phyloP scores from a whole-genome alignment of 2,329 filamentous ascomycete genomes.

The Westerdykella ornata region DNA sequence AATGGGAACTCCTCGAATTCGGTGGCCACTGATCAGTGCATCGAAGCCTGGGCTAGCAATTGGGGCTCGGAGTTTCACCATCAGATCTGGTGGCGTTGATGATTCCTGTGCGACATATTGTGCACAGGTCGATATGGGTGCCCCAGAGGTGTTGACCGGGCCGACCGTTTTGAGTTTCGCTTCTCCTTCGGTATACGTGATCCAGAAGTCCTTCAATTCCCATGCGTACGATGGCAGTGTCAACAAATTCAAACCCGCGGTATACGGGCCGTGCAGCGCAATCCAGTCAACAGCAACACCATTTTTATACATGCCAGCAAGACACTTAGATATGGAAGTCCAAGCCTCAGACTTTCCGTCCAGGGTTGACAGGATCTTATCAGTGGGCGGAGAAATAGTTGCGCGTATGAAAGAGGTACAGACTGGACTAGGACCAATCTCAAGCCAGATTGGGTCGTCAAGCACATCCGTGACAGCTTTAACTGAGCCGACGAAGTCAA shows the following conservation, averaged over 20 bases:
- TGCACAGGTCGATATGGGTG: too few species aligned
- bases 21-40: too few species aligned
- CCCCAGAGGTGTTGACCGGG: too few species aligned
- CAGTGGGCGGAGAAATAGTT: too few species aligned
- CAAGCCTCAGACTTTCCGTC: constrained; percentile 46
- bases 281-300: constrained; percentile 45
- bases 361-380: constrained; percentile 42
- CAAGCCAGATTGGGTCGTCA: constrained; percentile 3
- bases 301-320: constrained; percentile 47
- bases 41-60: too few species aligned
- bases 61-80: too few species aligned
- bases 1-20: too few species aligned
- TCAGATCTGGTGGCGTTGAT: too few species aligned
- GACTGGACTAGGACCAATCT: constrained; percentile 2
- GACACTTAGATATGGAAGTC: constrained; percentile 39
- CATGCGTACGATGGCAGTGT: constrained; percentile 30
- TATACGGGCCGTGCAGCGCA: constrained; percentile 34
- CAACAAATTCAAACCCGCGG: constrained; percentile 1
- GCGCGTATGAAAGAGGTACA: neutral
- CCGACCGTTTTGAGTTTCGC: too few species aligned
- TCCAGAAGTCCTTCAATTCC: constrained; percentile 32
- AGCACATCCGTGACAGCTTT: too few species aligned
- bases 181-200: constrained; percentile 18
- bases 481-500: too few species aligned
- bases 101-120: too few species aligned